phyloP scores from a whole-genome alignment of 2,329 filamentous ascomycete species.

The Oidium heveae region DNA sequence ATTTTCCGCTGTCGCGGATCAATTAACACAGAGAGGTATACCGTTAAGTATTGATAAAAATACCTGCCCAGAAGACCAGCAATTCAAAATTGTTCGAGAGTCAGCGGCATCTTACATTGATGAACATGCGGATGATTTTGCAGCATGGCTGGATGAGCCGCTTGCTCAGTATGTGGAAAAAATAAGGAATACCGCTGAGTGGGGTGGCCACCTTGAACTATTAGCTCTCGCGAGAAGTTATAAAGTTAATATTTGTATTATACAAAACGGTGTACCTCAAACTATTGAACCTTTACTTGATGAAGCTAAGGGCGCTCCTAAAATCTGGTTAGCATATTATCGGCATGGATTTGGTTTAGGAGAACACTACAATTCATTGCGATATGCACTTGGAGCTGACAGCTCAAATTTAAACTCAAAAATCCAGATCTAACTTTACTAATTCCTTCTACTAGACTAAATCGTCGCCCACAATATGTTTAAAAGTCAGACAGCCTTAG shows the following conservation, averaged over 20 bases:
- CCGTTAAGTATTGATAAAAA: conserved; percentile 15
- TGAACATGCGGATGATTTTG: conserved; percentile 53
- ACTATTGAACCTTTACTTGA: conserved; percentile 33
- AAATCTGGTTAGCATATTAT: conserved; percentile 82
- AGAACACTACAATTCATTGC: conserved; percentile 88
- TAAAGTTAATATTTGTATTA: conserved; percentile 53
- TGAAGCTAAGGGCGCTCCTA: conserved; percentile 20
- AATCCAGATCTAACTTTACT: too few species aligned
- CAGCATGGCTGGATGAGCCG: conserved; percentile 64
- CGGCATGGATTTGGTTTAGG: conserved; percentile 80
- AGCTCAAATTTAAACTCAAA: too few species aligned
- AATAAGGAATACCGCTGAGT: conserved; percentile 73
- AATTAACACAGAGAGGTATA: conserved; percentile 32
- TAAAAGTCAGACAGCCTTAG: too few species aligned
- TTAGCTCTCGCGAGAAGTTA: conserved; percentile 63
- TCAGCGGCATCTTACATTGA: conserved; percentile 58
- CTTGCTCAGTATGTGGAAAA: conserved; percentile 46
- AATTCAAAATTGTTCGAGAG: conserved; percentile 42
- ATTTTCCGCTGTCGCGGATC: conserved; percentile 76
- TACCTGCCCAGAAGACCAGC: conserved; percentile 15
- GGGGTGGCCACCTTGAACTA: conserved; percentile 85
- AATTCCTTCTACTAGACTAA: too few species aligned
- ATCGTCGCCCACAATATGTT: too few species aligned
- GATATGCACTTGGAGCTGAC: too few species aligned
- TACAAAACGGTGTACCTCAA: conserved; percentile 66